Conservation (phyloP, 2,329 filamentous ascomycete genomes). For the Clarireedia hainanense region DNA sequence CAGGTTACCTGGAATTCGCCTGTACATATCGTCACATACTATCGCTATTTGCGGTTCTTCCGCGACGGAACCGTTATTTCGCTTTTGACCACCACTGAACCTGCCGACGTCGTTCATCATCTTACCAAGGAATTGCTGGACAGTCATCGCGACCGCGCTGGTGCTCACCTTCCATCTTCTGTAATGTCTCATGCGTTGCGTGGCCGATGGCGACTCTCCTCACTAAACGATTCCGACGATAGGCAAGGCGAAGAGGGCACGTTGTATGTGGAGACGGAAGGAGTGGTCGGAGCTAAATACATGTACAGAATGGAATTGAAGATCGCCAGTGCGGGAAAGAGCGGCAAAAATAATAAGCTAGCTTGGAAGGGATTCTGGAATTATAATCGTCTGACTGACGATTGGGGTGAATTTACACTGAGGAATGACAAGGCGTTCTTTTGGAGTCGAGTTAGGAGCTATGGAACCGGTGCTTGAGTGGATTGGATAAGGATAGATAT, state of each 20-base stretch:
- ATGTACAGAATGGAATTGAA: constrained; percentile 75
- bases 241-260: constrained; percentile 51
- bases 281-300: constrained; percentile 67
- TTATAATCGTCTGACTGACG: constrained; percentile 82
- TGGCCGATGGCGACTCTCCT: constrained; percentile 56
- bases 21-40: constrained; percentile 95
- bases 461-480: constrained; percentile 40
- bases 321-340: constrained; percentile 55
- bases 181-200: constrained; percentile 62
- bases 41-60: constrained; percentile 92
- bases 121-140: constrained; percentile 63
- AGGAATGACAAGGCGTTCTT: constrained; percentile 59
- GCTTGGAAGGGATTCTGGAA: constrained; percentile 86
- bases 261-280: constrained; percentile 79
- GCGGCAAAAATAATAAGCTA: constrained; percentile 75
- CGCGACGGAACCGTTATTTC: constrained; percentile 79
- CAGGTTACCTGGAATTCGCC: constrained; percentile 71
- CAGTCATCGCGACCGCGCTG: constrained; percentile 18
- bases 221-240: constrained; percentile 19
- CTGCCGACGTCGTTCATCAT: constrained; percentile 78
- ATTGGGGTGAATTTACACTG: constrained; percentile 73
- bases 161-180: constrained; percentile 31
- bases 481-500: background rate
- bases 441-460: constrained; percentile 59
- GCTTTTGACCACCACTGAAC: constrained; percentile 73